Conservation (phyloP, 768 basidiomycete genomes). For the Rhizopogon vesiculosus region DNA sequence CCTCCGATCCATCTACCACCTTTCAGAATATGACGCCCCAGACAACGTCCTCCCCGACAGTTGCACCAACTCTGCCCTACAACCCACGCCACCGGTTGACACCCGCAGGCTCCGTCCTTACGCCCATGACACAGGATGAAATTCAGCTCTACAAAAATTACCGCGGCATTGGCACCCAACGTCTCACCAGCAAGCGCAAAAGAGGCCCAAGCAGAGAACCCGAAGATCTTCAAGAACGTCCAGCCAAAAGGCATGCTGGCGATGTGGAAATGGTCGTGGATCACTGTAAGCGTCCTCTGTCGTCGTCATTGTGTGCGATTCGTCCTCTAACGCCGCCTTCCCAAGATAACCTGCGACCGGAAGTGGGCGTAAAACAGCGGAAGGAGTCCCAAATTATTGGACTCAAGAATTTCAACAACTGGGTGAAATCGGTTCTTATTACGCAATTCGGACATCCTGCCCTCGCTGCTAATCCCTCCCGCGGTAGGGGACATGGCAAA, state of each 20-base stretch:
- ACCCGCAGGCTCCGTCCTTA: slow-evolving; percentile 54
- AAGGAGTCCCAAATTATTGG: slow-evolving; percentile 92
- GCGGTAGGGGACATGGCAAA: slow-evolving; percentile 47
- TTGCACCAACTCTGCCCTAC: slow-evolving; percentile 48
- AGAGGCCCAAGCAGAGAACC: slow-evolving; percentile 34
- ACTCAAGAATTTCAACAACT: slow-evolving; percentile 97
- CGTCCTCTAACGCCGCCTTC: slow-evolving; percentile 3
- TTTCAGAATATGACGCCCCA: slow-evolving; percentile 19
- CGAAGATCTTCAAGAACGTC: slow-evolving; percentile 36
- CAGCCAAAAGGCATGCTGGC: slow-evolving; percentile 51
- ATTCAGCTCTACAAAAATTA: slow-evolving; percentile 53
- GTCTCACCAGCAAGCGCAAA: slow-evolving; percentile 49
- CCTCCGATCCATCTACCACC: slow-evolving; percentile 21
- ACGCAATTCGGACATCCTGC: slow-evolving; percentile 80
- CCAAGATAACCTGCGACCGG: slow-evolving; percentile 88
- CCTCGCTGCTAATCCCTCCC: slow-evolving; percentile 37
- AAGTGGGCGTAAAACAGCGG: slow-evolving; percentile 83
- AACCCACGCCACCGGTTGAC: slow-evolving; percentile 59
- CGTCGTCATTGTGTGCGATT: not conserved
- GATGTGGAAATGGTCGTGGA: slow-evolving; percentile 71
- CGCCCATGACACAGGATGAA: slow-evolving; percentile 61
- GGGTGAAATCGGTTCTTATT: slow-evolving; percentile 98
- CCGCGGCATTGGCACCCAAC: slow-evolving; percentile 51
- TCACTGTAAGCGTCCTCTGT: slow-evolving; percentile 57
- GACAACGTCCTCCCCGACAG: slow-evolving; percentile 27